These are phyloP conservation scores for Lineolata rhizophorae DNA, from an alignment of 495 filamentous ascomycete species.

Conservation along the genomic window DNA sequence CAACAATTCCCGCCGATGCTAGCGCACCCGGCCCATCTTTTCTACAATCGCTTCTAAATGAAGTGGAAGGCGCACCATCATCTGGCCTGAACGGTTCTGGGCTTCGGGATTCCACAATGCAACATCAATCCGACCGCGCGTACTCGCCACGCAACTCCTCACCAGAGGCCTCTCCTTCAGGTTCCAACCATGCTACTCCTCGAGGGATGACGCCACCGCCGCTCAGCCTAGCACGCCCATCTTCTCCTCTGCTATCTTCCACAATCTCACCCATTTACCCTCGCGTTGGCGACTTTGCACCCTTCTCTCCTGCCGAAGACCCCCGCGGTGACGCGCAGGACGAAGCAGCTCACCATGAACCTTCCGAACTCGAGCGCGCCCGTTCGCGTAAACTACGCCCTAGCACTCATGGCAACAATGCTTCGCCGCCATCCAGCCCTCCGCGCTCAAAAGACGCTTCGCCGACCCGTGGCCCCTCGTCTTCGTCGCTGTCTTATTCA, in stretches of 20 bases:
- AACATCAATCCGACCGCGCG: slow-evolving; percentile 26
- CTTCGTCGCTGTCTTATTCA: slow-evolving; percentile 33
- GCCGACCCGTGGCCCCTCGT: slow-evolving; percentile 8
- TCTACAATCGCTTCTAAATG: slow-evolving; percentile 60
- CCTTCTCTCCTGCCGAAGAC: slow-evolving; percentile 32
- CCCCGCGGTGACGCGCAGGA: too few species aligned
- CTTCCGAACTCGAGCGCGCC: slow-evolving; percentile 5
- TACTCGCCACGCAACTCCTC: slow-evolving; percentile 50
- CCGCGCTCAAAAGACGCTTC: slow-evolving; percentile 12
- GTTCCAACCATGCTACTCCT: slow-evolving; percentile 45
- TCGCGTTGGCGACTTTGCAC: slow-evolving; percentile 32
- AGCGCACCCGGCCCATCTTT: slow-evolving; percentile 35
- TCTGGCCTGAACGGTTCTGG: slow-evolving; percentile 27
- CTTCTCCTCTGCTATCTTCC: slow-evolving; percentile 51
- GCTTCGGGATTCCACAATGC: slow-evolving; percentile 23
- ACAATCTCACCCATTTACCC: slow-evolving; percentile 38
- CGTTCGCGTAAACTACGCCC: slow-evolving; percentile 5
- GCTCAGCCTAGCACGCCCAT: slow-evolving; percentile 32
- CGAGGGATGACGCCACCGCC: slow-evolving; percentile 48
- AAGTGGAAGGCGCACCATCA: slow-evolving; percentile 51
- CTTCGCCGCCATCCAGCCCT: slow-evolving; percentile 6
- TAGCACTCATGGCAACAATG: slow-evolving; percentile 2
- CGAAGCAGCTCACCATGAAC: too few species aligned
- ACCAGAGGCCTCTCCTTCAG: slow-evolving; percentile 47
- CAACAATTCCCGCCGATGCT: too few species aligned